These are phyloP conservation scores for Starmerella cellae DNA, from an alignment of 805 yeast species.

Conservation along the genomic window DNA sequence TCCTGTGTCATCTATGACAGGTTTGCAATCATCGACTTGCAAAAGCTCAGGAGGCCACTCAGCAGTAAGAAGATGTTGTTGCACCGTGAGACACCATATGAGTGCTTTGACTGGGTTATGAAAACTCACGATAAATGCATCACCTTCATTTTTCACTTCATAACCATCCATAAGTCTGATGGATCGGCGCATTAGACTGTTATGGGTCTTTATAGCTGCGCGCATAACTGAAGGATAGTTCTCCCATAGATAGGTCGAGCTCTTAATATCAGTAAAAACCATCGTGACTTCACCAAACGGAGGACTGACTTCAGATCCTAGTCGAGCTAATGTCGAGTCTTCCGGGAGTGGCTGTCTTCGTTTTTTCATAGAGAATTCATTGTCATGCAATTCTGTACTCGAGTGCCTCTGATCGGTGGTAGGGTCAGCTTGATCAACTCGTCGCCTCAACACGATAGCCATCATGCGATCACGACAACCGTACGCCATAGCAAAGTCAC, in stretches of 20 bases:
- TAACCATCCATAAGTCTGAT: constrained; percentile 89
- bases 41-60: constrained; percentile 95
- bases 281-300: constrained; percentile 90
- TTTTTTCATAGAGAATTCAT: constrained; percentile 22
- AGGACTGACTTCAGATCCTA: constrained; percentile 76
- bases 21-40: constrained; percentile 71
- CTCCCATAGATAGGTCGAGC: constrained; percentile 90
- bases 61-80: constrained; percentile 62
- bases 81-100: constrained; percentile 90
- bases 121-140: constrained; percentile 95
- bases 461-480: constrained; percentile 76
- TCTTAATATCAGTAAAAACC: constrained; percentile 94
- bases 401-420: constrained; percentile 1
- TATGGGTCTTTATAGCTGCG: constrained; percentile 89
- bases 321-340: constrained; percentile 66
- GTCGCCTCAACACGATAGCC: constrained; percentile 46
- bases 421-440: not conserved
- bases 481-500: constrained; percentile 89
- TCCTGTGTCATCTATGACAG: constrained; percentile 49
- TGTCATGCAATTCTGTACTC: constrained; percentile 5
- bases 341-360: constrained; percentile 43
- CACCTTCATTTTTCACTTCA: constrained; percentile 98
- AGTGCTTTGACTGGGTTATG: constrained; percentile 84
- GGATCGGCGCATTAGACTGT: constrained; percentile 86
- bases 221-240: constrained; percentile 81